Percentiles rank a stretch among this genome's conserved stretches.
Conservation (phyloP, 2,329 filamentous ascomycete species). For the Thelonectria rubi region DNA sequence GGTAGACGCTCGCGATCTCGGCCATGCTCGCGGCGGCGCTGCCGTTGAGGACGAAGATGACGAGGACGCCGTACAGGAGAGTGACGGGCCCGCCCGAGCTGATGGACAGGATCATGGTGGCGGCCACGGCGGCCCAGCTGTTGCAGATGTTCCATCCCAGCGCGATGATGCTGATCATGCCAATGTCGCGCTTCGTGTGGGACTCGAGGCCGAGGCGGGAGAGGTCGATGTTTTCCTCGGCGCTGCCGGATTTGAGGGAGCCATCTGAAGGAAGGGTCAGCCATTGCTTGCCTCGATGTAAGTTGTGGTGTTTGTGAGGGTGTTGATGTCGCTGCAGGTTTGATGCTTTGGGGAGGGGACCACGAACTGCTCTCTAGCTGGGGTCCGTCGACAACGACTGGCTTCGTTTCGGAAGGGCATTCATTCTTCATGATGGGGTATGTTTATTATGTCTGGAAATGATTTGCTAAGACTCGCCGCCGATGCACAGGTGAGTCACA, state of each 20-base stretch:
- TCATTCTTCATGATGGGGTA: constrained; percentile 18
- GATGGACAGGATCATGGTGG: constrained; percentile 35
- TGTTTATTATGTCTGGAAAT: not conserved
- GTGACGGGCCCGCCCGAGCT: constrained; percentile 23
- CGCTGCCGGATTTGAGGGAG: constrained; percentile 19
- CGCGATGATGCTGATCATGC: constrained; percentile 24
- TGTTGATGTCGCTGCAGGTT: not conserved
- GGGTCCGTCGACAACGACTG: constrained; percentile 2
- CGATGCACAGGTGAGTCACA: constrained; percentile 4
- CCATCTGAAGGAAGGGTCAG: constrained; percentile 15
- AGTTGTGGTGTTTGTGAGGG: not conserved
- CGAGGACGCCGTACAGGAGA: constrained; percentile 18
- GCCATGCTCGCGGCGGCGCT: constrained; percentile 25
- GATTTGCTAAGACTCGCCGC: constrained; percentile 3
- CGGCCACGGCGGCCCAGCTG: constrained; percentile 26
- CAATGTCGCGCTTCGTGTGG: constrained; percentile 22
- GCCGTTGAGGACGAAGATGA: constrained; percentile 23
- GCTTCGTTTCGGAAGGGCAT: constrained; percentile 12
- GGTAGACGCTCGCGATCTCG: constrained; percentile 24
- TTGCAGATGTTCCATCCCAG: constrained; percentile 29
- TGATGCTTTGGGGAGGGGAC: not conserved
- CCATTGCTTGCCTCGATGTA: not conserved
- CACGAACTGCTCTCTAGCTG: constrained; percentile 24
- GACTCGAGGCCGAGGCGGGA: constrained; percentile 22
- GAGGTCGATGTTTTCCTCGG: constrained; percentile 15